Evolutionary conservation across 768 basidiomycete species (phyloP).

Genomic region (Leccinum obscurum): DNA sequence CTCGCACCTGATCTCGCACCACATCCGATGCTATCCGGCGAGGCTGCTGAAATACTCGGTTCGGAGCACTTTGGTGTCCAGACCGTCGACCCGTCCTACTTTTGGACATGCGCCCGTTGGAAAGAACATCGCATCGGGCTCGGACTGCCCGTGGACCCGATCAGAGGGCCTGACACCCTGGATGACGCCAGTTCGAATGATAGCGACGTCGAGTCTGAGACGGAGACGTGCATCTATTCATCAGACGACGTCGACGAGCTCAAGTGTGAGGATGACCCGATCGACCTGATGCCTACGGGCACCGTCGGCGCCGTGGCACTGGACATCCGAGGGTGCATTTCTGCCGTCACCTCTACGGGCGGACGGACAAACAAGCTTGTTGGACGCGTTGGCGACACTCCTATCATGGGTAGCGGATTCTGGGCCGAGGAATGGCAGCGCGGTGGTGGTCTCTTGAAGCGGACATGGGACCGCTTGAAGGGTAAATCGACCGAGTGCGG

Average conservation of each 20-base stretch:
- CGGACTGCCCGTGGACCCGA: conserved; percentile 68
- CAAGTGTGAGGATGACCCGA: conserved; percentile 20
- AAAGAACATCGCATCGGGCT: conserved; percentile 71
- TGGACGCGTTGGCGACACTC: conserved; percentile 83
- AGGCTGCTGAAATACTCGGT: conserved; percentile 61
- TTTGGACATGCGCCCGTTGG: conserved; percentile 76
- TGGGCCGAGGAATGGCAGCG: conserved; percentile 81
- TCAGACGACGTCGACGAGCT: conserved; percentile 4
- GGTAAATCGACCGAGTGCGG: conserved; percentile 40
- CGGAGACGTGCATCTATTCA: conserved; percentile 18
- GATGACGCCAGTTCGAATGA: background rate
- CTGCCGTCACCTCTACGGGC: conserved; percentile 75
- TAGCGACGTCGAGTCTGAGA: conserved; percentile 13
- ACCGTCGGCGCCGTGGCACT: conserved; percentile 87
- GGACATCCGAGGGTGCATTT: conserved; percentile 72
- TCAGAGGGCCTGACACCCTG: conserved; percentile 34
- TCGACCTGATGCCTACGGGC: conserved; percentile 68
- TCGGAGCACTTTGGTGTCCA: conserved; percentile 48
- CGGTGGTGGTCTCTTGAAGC: conserved; percentile 32
- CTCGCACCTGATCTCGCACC: conserved; percentile 60
- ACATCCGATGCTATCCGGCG: conserved; percentile 71
- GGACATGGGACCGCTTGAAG: conserved; percentile 41
- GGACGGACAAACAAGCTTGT: conserved; percentile 82
- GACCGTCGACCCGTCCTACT: conserved; percentile 74
- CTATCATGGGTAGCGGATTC: conserved; percentile 73